These are phyloP conservation scores for Rutstroemia sp. DNA, from an alignment of 2,329 filamentous ascomycete genomes.

Conservation along the genomic window DNA sequence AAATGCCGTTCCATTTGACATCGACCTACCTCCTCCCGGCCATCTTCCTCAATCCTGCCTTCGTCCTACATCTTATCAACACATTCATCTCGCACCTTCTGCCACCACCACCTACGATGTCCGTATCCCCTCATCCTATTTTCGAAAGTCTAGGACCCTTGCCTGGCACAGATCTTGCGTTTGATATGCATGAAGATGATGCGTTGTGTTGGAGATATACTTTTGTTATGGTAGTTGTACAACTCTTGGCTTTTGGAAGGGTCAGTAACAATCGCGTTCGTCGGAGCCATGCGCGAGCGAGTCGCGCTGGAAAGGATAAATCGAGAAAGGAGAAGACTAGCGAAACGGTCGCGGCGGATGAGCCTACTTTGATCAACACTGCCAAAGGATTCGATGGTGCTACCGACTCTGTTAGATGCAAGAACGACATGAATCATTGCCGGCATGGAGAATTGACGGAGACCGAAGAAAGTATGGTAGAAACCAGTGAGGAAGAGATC, in stretches of 20 bases:
- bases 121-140: constrained; percentile 24
- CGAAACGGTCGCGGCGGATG: background rate
- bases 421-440: background rate
- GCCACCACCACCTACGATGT: constrained; percentile 26
- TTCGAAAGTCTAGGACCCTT: constrained; percentile 26
- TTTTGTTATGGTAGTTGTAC: constrained; percentile 32
- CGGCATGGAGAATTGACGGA: background rate
- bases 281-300: constrained; percentile 18
- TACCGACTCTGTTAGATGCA: background rate
- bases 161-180: constrained; percentile 25
- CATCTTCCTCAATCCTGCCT: constrained; percentile 33
- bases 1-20: constrained; percentile 22
- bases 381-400: background rate
- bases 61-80: constrained; percentile 34
- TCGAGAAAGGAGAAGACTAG: constrained; percentile 8
- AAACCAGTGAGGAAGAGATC: constrained; percentile 17
- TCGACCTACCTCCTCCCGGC: constrained; percentile 30
- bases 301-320: constrained; percentile 16
- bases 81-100: constrained; percentile 31
- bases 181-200: constrained; percentile 33
- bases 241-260: constrained; percentile 30
- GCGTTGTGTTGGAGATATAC: constrained; percentile 34
- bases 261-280: constrained; percentile 23
- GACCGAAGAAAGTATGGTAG: constrained; percentile 9
- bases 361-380: background rate